Conservation (phyloP, 1,284 basidiomycete genomes). For the Apiotrichum siamense region DNA sequence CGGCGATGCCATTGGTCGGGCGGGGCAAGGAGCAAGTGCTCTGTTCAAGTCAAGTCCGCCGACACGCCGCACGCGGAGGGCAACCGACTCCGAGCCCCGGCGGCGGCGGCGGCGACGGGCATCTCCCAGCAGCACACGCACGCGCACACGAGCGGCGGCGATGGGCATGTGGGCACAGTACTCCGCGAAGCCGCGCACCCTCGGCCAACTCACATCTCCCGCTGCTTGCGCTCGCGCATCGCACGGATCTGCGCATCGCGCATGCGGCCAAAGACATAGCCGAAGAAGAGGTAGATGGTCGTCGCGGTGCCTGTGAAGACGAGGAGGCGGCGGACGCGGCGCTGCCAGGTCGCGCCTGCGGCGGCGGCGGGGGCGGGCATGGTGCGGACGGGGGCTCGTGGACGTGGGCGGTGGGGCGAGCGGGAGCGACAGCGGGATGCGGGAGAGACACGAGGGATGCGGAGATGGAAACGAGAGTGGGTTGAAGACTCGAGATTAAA, state of each 20-base stretch:
- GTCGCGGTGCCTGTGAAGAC: slow-evolving; percentile 31
- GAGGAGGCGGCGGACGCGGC: slow-evolving; percentile 30
- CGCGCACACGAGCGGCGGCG: too few relatives aligned
- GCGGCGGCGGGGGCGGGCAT: slow-evolving; percentile 4
- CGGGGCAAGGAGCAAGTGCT: too few relatives aligned
- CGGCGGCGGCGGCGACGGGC: too few relatives aligned
- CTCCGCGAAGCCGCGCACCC: not conserved
- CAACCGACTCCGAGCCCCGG: too few relatives aligned
- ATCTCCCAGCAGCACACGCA: too few relatives aligned
- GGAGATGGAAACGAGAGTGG: not conserved
- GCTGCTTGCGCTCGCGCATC: slow-evolving; percentile 30
- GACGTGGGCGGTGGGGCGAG: not conserved
- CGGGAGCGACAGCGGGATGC: not conserved
- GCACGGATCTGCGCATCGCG: slow-evolving; percentile 33
- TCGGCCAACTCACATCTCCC: slow-evolving; percentile 30
- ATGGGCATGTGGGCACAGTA: too few relatives aligned
- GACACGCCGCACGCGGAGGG: too few relatives aligned
- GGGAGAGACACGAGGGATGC: not conserved
- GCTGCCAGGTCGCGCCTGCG: too few relatives aligned
- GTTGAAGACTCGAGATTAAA: not conserved
- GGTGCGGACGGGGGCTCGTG: not conserved
- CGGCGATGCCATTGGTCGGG: too few relatives aligned
- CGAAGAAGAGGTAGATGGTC: slow-evolving; percentile 34
- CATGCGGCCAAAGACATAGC: slow-evolving; percentile 34
- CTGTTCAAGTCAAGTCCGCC: too few relatives aligned